These are phyloP conservation scores for Melanogaster broomeanus DNA, from an alignment of 768 basidiomycete genomes.

Conservation along the genomic window DNA sequence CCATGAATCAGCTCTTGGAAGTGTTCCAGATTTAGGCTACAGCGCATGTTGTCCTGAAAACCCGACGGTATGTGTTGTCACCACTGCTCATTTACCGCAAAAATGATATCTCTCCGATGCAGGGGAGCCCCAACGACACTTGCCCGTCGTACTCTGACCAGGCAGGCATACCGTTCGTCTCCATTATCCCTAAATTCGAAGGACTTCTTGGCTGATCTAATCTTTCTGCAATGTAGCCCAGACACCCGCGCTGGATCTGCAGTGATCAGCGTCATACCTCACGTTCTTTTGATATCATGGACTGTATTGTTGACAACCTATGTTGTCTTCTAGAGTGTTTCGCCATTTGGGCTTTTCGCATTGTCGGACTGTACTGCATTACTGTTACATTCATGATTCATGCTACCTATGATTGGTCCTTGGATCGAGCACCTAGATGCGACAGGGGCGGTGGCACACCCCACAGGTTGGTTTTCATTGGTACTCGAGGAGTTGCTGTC, in stretches of 20 bases:
- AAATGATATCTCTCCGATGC: background rate
- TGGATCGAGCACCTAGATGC: background rate
- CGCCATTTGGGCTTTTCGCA: background rate
- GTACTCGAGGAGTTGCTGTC: too few relatives aligned
- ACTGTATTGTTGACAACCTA: constrained; percentile 14
- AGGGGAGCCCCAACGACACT: constrained; percentile 48
- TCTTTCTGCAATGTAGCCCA: constrained; percentile 23
- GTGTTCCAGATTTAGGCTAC: constrained; percentile 55
- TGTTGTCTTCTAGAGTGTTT: constrained; percentile 15
- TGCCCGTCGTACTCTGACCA: constrained; percentile 75
- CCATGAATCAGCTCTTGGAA: constrained; percentile 65
- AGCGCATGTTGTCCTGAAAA: constrained; percentile 75
- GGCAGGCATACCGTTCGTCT: constrained; percentile 62
- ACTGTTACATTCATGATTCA: background rate
- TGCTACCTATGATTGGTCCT: background rate
- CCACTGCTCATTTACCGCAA: constrained; percentile 3
- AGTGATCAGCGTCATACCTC: constrained; percentile 12
- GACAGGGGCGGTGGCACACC: too few relatives aligned
- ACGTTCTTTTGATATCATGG: constrained; percentile 18
- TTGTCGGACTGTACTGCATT: background rate
- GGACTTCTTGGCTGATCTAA: constrained; percentile 14
- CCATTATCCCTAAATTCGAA: background rate
- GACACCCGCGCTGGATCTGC: constrained; percentile 28
- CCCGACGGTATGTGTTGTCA: constrained; percentile 49
- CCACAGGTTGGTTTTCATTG: too few relatives aligned